These are phyloP conservation scores for Thielaviopsis punctulata DNA, from an alignment of 2,329 filamentous ascomycete species.

Conservation along the genomic window DNA sequence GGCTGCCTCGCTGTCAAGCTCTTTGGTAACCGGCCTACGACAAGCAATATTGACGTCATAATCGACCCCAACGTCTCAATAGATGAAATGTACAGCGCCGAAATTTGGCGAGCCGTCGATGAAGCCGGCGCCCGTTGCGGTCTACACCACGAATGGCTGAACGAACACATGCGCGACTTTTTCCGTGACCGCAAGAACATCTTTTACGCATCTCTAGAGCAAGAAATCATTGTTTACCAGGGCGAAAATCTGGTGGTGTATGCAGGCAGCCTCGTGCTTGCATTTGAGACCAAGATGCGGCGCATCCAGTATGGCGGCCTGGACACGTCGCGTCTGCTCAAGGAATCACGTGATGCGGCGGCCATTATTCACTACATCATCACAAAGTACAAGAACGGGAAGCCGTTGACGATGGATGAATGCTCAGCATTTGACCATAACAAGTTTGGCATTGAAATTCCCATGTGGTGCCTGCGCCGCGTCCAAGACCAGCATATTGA, in stretches of 20 bases:
- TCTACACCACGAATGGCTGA: conserved; percentile 14
- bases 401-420: conserved; percentile 4
- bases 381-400: neutral
- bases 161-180: conserved; percentile 15
- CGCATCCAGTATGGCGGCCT: conserved; percentile 13
- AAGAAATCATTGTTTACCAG: conserved; percentile 14
- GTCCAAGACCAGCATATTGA: neutral
- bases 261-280: conserved; percentile 15
- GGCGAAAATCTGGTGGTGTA: conserved; percentile 16
- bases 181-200: conserved; percentile 13
- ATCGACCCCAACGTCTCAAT: conserved; percentile 16
- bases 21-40: conserved; percentile 14
- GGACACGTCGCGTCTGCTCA: neutral
- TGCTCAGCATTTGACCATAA: conserved; percentile 7
- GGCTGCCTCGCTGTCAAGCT: conserved; percentile 15
- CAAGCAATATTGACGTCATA: conserved; percentile 16
- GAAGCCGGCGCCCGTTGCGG: conserved; percentile 8
- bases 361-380: conserved; percentile 9
- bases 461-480: neutral
- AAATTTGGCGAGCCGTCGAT: conserved; percentile 12
- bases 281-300: conserved; percentile 16
- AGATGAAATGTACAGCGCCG: conserved; percentile 13
- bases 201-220: conserved; percentile 15
- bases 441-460: conserved; percentile 2
- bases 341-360: conserved; percentile 11